Evolutionary conservation across 805 yeast genomes (phyloP), one percentile per base, ranked within the genome.

Genomic region (Candida dajiaensis): DNA sequence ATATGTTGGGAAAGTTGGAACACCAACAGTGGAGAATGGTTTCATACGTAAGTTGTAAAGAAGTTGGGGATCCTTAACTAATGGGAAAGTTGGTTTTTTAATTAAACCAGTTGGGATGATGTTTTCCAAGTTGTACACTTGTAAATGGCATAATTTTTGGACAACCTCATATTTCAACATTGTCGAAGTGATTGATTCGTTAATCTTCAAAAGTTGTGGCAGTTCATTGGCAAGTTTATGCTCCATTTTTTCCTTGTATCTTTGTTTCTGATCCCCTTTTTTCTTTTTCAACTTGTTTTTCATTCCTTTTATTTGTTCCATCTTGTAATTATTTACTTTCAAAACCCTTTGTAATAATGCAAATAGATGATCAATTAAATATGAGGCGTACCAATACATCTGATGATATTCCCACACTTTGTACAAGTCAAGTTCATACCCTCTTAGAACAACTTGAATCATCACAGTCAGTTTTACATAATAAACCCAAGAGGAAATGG

Each of bases 11-110:
- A 78, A 56, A 25, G 72, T 74, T 1, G 97, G 97, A 11, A 80
- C 80, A 0, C 95, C 96, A 19, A 89, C 83, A 0, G 89, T 76
- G 20, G 83, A 77, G 68, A 85, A 87, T 4, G 94, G 81, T 61
- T 88, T 89, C 76, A 88, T 74, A 53, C 95, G 76, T 40, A 89
- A 66, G 10, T 73, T 66, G 58, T 74, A 81, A 16, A 76, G 59
- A 33, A 59, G 41, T 42, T 63, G 58, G 22, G 61, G 52, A 21
- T 61, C 52, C 35, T 63, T 53, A 31, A 62, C 59, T 41, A 55
- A 58, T 22, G 59, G 58, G 38, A 54, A 56, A 4, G 54, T 44
- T 9, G 67, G 64, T 9, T 51, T 51, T 23, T 55, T 57, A 18
- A 65, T 55, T 8, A 60, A 13, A 5, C 59, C 61, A 35, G 44